Conservation (phyloP, 2,329 filamentous ascomycete genomes). For the Xylaria sp. region DNA sequence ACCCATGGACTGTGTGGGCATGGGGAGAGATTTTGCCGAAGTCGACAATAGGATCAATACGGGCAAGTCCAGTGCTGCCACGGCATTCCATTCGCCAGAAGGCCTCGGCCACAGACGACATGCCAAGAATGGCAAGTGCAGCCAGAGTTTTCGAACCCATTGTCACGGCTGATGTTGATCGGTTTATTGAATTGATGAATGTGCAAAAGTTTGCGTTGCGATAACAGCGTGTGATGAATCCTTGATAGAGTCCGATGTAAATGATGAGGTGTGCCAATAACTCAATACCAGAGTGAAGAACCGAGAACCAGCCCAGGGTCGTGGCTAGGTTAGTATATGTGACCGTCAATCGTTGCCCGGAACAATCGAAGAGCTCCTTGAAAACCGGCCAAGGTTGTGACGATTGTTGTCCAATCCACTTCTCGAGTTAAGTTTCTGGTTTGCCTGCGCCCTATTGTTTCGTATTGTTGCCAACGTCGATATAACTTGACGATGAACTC, state of each 20-base stretch:
- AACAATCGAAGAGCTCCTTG: slow-evolving; percentile 13
- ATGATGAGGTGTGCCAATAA: not conserved
- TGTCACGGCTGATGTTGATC: slow-evolving; percentile 9
- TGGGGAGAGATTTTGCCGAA: slow-evolving; percentile 71
- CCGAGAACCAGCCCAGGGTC: not conserved
- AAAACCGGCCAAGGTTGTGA: slow-evolving; percentile 7
- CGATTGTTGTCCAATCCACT: not conserved
- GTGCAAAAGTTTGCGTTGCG: slow-evolving; percentile 2
- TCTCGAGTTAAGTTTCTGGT: not conserved
- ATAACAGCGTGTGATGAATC: not conserved
- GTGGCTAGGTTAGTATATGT: slow-evolving; percentile 4
- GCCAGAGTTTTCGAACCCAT: slow-evolving; percentile 45
- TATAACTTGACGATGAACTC: slow-evolving; percentile 9
- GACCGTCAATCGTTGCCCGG: not conserved
- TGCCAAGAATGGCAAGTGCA: slow-evolving; percentile 47
- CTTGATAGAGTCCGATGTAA: not conserved
- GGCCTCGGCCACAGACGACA: slow-evolving; percentile 62
- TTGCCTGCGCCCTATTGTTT: slow-evolving; percentile 1
- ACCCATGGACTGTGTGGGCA: slow-evolving; percentile 80
- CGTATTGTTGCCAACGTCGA: slow-evolving; percentile 1
- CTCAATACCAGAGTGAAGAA: slow-evolving; percentile 7
- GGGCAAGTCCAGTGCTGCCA: slow-evolving; percentile 73
- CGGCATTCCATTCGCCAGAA: slow-evolving; percentile 94
- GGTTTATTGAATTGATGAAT: not conserved
- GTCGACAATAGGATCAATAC: slow-evolving; percentile 81